Base-by-base conservation (phyloP, 2,329 filamentous ascomycete species). In the Stylonectria norvegica region DNA sequence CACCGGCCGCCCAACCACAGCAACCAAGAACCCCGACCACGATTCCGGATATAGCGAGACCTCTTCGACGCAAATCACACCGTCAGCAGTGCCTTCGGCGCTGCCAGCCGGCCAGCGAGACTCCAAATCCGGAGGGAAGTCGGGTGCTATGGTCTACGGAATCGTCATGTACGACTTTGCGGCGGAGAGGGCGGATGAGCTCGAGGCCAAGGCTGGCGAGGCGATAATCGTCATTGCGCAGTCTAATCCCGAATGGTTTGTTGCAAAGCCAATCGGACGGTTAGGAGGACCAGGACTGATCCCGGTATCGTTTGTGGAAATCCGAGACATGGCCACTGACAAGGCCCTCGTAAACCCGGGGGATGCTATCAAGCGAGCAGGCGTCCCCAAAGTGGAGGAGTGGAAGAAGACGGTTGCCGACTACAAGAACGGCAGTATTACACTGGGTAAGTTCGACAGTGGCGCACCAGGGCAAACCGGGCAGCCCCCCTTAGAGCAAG, bases 331-430 rank as follows among this genome's bases (percentile, higher is more conserved):
- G 85, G 80, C 82, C 5, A 89, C 87, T 1, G 89, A 91, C 36
- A 80, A 86, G 52, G 78, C 90, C 1, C 89, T 96, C 1, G 65
- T 78, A 14, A 89, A 97, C 63, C 81, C 91, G 0, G 75, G 86
- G 18, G 90, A 90, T 20, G 91, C 93, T 1, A 88, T 98, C 40
- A 80, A 81, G 55, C 83, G 84, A 54, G 93, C 93, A 2, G 90
- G 91, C 15, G 90, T 98, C 6, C 93, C 93, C 10, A 85, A 84
- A 57, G 93, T 98, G 4, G 93, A 98, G 61, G 93, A 98, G 58
- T 98, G 93, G 93, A 98, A 98, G 73, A 95, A 94, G 69, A 96
- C 96, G 89, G 90, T 93, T 1, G 91, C 91, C 40, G 91, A 96
- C 50, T 98, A 98, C 69, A 98, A 98, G 73, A 96, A 97, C 63